Conservation (phyloP, 2,329 filamentous ascomycete genomes). For the Aspergillus tamarii region DNA sequence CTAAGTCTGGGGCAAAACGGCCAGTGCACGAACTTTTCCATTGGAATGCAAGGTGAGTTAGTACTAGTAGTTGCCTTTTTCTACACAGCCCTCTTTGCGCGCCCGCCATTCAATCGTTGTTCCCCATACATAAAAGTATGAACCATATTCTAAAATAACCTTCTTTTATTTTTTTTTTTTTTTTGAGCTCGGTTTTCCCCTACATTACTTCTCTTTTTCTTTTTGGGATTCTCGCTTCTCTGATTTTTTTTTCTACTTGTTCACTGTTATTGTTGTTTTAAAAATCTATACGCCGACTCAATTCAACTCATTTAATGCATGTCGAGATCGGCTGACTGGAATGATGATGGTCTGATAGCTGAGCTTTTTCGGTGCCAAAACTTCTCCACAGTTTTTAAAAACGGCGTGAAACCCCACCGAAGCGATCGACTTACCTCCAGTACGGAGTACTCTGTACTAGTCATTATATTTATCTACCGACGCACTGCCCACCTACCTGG, state of each 20-base stretch:
- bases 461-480: too few species aligned
- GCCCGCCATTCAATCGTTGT: too few species aligned
- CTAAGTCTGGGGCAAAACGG: not conserved
- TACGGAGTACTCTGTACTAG: too few species aligned
- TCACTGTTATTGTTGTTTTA: not conserved
- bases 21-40: not conserved
- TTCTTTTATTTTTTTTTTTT: not conserved
- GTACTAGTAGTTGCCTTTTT: not conserved
- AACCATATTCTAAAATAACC: not conserved
- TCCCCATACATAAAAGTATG: too few species aligned
- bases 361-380: not conserved
- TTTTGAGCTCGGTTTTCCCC: not conserved
- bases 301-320: not conserved
- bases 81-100: not conserved
- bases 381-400: not conserved
- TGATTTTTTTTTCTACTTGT: not conserved
- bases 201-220: not conserved
- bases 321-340: not conserved
- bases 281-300: too few species aligned
- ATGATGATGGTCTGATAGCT: constrained; percentile 6
- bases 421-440: not conserved
- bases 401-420: too few species aligned
- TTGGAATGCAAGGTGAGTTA: not conserved
- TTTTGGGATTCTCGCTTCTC: not conserved
- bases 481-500: too few species aligned